Conservation (phyloP, 2,329 filamentous ascomycete species). For the Cladosporium sp. region DNA sequence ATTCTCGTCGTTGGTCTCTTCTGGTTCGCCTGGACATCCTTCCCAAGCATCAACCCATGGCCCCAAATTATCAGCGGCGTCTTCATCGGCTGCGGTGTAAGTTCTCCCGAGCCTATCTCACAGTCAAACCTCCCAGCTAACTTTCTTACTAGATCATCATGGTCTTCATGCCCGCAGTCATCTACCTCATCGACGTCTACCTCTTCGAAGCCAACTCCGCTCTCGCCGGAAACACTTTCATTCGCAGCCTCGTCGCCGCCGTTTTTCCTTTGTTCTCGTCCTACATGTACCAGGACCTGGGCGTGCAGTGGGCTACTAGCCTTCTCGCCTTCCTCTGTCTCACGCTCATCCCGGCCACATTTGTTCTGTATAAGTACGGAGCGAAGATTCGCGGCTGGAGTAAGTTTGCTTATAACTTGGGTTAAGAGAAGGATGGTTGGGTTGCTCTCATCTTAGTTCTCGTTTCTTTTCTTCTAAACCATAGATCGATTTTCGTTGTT, state of each 20-base stretch:
- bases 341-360: conserved; percentile 25
- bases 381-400: conserved; percentile 22
- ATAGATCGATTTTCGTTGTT: no score
- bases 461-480: not conserved
- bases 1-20: conserved; percentile 46
- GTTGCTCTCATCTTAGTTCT: not conserved
- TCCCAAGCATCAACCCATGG: conserved; percentile 37
- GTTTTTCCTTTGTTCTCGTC: conserved; percentile 32
- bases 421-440: not conserved
- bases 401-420: conserved; percentile 17
- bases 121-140: not conserved
- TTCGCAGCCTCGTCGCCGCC: conserved; percentile 32
- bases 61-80: conserved; percentile 40
- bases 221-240: conserved; percentile 33
- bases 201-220: conserved; percentile 32
- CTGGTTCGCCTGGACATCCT: conserved; percentile 51
- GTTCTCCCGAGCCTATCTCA: not conserved
- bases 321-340: conserved; percentile 32
- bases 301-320: conserved; percentile 31
- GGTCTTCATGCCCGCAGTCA: conserved; percentile 42
- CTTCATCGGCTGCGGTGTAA: conserved; percentile 32
- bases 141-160: conserved; percentile 33
- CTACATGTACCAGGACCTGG: conserved; percentile 32
- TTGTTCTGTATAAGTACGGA: conserved; percentile 29
- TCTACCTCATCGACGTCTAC: conserved; percentile 45